A percentile compares a stretch with the other conserved stretches of the same genome.
These are phyloP conservation scores for Aspergillus nomiae DNA, from an alignment of 2,329 filamentous ascomycete genomes.

Conservation along the genomic window DNA sequence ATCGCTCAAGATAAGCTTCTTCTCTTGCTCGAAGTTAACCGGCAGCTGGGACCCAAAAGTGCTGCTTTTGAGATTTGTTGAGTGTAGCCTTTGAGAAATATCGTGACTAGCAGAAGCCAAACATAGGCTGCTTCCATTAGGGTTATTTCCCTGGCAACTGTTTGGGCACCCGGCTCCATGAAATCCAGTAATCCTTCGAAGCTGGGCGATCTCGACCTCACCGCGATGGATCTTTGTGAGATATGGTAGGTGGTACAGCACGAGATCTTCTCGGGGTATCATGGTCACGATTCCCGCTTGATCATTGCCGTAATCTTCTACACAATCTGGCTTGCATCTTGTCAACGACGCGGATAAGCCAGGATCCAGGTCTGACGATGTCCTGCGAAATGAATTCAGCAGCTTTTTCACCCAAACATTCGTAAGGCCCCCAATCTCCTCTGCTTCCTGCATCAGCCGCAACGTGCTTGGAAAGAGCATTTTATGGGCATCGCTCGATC, in stretches of 20 bases:
- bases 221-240: constrained; percentile 64
- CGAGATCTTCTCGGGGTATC: constrained; percentile 39
- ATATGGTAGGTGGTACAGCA: constrained; percentile 87
- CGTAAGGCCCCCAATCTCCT: constrained; percentile 76
- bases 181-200: constrained; percentile 67
- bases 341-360: not conserved
- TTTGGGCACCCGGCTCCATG: constrained; percentile 2
- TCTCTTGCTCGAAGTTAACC: constrained; percentile 49
- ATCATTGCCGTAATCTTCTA: constrained; percentile 4
- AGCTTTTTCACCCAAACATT: constrained; percentile 32
- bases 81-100: not conserved
- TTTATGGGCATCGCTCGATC: constrained; percentile 66
- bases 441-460: constrained; percentile 78
- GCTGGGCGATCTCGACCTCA: constrained; percentile 51
- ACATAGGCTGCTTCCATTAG: not conserved
- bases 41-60: constrained; percentile 24
- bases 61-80: constrained; percentile 16
- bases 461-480: constrained; percentile 92
- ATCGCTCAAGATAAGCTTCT: constrained; percentile 73
- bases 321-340: not conserved
- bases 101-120: not conserved
- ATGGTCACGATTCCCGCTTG: constrained; percentile 27
- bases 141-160: not conserved
- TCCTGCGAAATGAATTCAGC: not conserved
- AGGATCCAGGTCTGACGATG: not conserved